Base-by-base conservation (phyloP, 2,329 filamentous ascomycete genomes). In the Tolypocladium sp. region DNA sequence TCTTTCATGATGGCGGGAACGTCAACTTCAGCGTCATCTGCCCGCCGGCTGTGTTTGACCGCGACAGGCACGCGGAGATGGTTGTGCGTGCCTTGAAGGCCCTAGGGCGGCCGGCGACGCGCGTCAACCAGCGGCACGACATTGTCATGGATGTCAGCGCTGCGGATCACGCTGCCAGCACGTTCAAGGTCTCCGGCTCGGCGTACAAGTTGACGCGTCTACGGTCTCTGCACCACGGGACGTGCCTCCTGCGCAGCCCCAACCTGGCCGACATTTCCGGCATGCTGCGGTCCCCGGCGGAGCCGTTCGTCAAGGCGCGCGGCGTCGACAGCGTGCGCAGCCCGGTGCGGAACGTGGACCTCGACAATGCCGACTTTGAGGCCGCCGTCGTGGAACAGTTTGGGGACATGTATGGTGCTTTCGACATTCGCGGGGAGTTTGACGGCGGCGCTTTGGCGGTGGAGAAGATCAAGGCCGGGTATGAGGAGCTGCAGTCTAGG, bases 1-100 rank as follows among this genome's bases (percentile, higher is more conserved):
- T 99, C 57, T 97, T 96, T 70, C 94, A 99, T 73, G 94, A 97
- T 72, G 75, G 80, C 49, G 93, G 93, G 58, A 99, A 99, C 71
- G 83, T 96, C 65, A 99, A 99, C 74, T 99, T 92, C 80, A 90
- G 89, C 70, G 91, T 97, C 58, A 95, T 96, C 55, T 91, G 87
- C 63, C 92, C 92, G 2, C 83, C 90, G 0, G 78, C 79, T 0
- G 76, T 74, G 1, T 97, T 97, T 70, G 88, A 93, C 62, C 84
- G 94, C 37, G 84, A 96, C 76, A 90, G 84, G 69, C 91, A 97
- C 75, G 93, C 92, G 17, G 85, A 91, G 69, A 96, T 97, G 91
- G 89, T 97, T 0, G 91, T 92, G 44, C 83, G 88, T n/a, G 92
- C 92, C 5, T 77, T 99, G 60, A 79, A 81, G 46, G 73, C 73